Percentiles rank a stretch among this genome's conserved stretches.
These are phyloP conservation scores for Colletotrichum euphorbiae DNA, from an alignment of 2,329 filamentous ascomycete genomes.

Conservation along the genomic window DNA sequence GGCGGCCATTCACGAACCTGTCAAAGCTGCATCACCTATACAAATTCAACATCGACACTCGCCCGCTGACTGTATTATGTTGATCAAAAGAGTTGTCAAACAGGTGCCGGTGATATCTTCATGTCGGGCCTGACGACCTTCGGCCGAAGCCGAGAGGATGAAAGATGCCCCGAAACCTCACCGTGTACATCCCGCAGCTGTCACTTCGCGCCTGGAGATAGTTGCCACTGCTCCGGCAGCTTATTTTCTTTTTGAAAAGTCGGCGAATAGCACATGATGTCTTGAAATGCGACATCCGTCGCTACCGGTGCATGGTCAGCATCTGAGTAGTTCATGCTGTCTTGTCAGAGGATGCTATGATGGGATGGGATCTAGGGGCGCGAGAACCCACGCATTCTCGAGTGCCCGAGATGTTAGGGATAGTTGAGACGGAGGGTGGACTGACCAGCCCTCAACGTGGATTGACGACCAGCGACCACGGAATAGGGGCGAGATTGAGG, in stretches of 20 bases:
- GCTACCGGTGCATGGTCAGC: constrained; percentile 8
- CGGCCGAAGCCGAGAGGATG: not conserved
- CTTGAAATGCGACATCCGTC: not conserved
- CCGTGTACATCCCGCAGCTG: not conserved
- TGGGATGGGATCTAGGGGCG: constrained; percentile 8
- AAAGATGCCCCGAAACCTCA: not conserved
- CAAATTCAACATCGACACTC: not conserved
- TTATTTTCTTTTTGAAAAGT: too few species aligned
- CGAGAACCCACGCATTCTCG: constrained; percentile 11
- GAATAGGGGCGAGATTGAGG: too few species aligned
- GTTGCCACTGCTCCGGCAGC: too few species aligned
- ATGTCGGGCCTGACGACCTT: not conserved
- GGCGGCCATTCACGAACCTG: not conserved
- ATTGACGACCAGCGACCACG: too few species aligned
- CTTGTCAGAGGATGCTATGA: constrained; percentile 13
- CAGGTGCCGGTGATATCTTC: too few species aligned
- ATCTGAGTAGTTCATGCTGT: constrained; percentile 29
- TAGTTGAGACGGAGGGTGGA: too few species aligned
- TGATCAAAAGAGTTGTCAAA: not conserved
- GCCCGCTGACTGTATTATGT: not conserved
- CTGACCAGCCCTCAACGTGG: too few species aligned
- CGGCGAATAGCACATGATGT: not conserved
- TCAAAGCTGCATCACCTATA: not conserved
- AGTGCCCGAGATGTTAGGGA: not conserved
- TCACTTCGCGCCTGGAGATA: not conserved